Conservation (phyloP, 495 filamentous ascomycete species). For the Viridothelium virens region DNA sequence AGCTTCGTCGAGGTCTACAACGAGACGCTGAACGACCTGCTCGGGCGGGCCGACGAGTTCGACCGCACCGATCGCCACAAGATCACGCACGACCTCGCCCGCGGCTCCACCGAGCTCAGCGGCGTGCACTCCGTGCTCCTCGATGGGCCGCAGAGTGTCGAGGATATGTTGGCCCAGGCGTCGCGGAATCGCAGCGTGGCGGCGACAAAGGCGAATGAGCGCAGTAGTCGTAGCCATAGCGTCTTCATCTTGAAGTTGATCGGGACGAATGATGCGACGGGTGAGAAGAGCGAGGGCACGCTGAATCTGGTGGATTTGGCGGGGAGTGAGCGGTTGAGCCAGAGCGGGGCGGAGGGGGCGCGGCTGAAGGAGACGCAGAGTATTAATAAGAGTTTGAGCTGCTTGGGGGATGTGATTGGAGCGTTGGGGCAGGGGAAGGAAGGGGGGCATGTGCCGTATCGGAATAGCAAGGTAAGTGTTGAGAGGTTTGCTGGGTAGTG, state of each 20-base stretch:
- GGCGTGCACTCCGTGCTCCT: conserved; percentile 72
- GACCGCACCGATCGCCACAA: conserved; percentile 78
- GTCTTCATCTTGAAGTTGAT: conserved; percentile 91
- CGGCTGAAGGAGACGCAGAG: conserved; percentile 89
- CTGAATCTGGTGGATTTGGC: conserved; percentile 95
- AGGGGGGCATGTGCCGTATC: conserved; percentile 81
- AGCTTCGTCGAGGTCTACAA: conserved; percentile 99
- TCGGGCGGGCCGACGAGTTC: conserved; percentile 66
- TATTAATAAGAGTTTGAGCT: conserved; percentile 90
- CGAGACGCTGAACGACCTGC: conserved; percentile 87
- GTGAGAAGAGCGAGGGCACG: conserved; percentile 81
- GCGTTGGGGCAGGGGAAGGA: conserved; percentile 80
- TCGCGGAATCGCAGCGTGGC: conserved; percentile 81
- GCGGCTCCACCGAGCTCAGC: conserved; percentile 74
- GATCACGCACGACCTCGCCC: conserved; percentile 75
- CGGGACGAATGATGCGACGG: conserved; percentile 71
- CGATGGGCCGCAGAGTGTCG: conserved; percentile 70
- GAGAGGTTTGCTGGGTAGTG: not conserved
- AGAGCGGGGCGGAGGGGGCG: conserved; percentile 74
- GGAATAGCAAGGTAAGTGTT: conserved; percentile 78
- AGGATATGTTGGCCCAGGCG: conserved; percentile 68
- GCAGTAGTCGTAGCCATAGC: conserved; percentile 86
- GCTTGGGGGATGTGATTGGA: conserved; percentile 89
- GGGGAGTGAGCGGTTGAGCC: conserved; percentile 82
- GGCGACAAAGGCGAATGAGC: conserved; percentile 91